Conservation (phyloP, 2,329 filamentous ascomycete species). For the Nakataea oryzae region DNA sequence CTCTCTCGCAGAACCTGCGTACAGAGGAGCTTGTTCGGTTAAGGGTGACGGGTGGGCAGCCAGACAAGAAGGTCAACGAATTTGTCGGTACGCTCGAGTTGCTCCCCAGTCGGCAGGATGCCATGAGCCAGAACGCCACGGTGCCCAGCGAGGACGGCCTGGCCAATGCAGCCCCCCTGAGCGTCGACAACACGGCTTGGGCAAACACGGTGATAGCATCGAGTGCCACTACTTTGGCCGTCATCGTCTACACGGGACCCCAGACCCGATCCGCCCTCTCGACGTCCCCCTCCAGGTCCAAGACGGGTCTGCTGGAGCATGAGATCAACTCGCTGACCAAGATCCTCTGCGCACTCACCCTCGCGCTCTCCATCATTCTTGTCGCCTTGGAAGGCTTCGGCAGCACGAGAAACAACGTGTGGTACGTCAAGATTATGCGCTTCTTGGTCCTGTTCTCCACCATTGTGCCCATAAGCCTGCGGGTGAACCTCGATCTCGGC, state of each 20-base stretch:
- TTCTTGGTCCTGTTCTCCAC: slow-evolving; percentile 98
- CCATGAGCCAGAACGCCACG: slow-evolving; percentile 23
- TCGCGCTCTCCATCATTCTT: slow-evolving; percentile 76
- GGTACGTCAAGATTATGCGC: slow-evolving; percentile 98
- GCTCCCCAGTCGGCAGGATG: slow-evolving; percentile 40
- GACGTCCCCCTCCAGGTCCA: slow-evolving; percentile 83
- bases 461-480: slow-evolving; percentile 92
- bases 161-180: slow-evolving; percentile 59
- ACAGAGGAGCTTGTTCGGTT: slow-evolving; percentile 60
- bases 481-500: slow-evolving; percentile 93
- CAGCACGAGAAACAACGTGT: slow-evolving; percentile 53
- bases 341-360: slow-evolving; percentile 81
- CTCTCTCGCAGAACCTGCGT: slow-evolving; percentile 70
- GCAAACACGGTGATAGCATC: slow-evolving; percentile 96
- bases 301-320: slow-evolving; percentile 84
- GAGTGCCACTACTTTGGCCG: slow-evolving; percentile 77
- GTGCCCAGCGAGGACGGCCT: slow-evolving; percentile 21
- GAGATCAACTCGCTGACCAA: slow-evolving; percentile 98
- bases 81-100: slow-evolving; percentile 86
- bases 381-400: slow-evolving; percentile 80
- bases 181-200: slow-evolving; percentile 97
- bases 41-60: slow-evolving; percentile 73
- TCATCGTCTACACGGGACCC: slow-evolving; percentile 87
- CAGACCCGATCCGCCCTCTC: slow-evolving; percentile 92
- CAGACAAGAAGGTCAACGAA: slow-evolving; percentile 88